Conservation (phyloP, 768 basidiomycete species). For the Russula earlei region DNA sequence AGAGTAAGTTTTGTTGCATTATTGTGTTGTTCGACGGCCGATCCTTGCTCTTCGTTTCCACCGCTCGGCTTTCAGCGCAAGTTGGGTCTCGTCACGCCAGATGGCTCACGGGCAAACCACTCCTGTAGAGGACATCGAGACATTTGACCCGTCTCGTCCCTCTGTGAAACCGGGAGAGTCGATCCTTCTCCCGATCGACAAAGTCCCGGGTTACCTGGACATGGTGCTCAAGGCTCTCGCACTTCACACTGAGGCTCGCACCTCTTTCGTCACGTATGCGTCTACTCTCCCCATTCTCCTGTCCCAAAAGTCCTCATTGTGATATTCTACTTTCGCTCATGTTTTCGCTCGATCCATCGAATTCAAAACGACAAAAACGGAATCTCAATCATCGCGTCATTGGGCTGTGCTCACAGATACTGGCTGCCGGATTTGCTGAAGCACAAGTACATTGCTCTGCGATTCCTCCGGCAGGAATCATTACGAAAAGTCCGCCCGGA, state of each 20-base stretch:
- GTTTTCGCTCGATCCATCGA: too few relatives aligned
- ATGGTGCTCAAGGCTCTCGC: slow-evolving; percentile 26
- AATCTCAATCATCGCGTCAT: too few relatives aligned
- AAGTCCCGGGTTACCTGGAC: slow-evolving; percentile 32
- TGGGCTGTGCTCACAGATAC: slow-evolving; percentile 22
- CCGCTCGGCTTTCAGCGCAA: neutral
- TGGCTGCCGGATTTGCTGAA: slow-evolving; percentile 37
- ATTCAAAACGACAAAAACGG: too few relatives aligned
- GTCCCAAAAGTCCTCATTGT: too few relatives aligned
- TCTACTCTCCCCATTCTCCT: slow-evolving; percentile 12
- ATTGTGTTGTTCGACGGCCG: neutral
- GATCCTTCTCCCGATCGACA: slow-evolving; percentile 23
- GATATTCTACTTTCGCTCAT: too few relatives aligned
- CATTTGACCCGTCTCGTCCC: slow-evolving; percentile 5
- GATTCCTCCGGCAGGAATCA: slow-evolving; percentile 36
- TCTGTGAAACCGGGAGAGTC: neutral
- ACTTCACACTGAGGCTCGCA: slow-evolving; percentile 35
- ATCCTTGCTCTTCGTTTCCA: neutral
- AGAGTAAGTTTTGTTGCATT: neutral
- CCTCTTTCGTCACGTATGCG: slow-evolving; percentile 38
- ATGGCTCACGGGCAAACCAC: neutral
- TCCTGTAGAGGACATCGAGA: neutral
- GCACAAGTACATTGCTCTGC: slow-evolving; percentile 34
- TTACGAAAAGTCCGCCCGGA: slow-evolving; percentile 34
- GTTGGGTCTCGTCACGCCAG: neutral